Conservation (phyloP, 2,329 filamentous ascomycete genomes). For the Graphiopsis chlorocephala region DNA sequence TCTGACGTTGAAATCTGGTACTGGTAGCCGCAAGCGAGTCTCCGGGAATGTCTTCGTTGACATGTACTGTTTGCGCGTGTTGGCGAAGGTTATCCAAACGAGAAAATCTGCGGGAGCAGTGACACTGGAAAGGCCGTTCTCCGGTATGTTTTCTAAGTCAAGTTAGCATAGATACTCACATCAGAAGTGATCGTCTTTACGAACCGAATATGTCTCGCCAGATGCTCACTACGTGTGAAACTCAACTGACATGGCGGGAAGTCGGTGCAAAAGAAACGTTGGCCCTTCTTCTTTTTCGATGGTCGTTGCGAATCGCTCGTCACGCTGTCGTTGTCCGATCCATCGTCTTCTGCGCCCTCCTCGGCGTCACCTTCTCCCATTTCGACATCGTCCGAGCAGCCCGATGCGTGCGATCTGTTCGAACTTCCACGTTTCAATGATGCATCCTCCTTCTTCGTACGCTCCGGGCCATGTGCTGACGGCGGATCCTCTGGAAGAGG, state of each 20-base stretch:
- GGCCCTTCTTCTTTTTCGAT: conserved; percentile 92
- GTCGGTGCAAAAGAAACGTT: conserved; percentile 93
- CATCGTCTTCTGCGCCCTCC: conserved; percentile 66
- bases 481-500: conserved; percentile 39
- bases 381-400: conserved; percentile 66
- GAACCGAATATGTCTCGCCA: conserved; percentile 89
- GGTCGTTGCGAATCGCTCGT: conserved; percentile 65
- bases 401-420: conserved; percentile 60
- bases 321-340: conserved; percentile 50
- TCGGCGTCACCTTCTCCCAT: conserved; percentile 70
- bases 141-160: conserved; percentile 83
- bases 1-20: conserved; percentile 87
- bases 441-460: conserved; percentile 28
- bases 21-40: conserved; percentile 92
- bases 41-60: conserved; percentile 92
- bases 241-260: conserved; percentile 91
- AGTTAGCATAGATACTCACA: conserved; percentile 27
- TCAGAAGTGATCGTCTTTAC: conserved; percentile 24
- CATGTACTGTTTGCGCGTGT: conserved; percentile 95
- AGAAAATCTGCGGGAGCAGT: conserved; percentile 90
- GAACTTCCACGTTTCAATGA: conserved; percentile 56
- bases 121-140: conserved; percentile 93
- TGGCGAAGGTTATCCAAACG: conserved; percentile 92
- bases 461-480: conserved; percentile 15
- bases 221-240: conserved; percentile 92